Base-by-base conservation (phyloP, 169 alveolate species). In the Plasmodium cynomolgi region DNA sequence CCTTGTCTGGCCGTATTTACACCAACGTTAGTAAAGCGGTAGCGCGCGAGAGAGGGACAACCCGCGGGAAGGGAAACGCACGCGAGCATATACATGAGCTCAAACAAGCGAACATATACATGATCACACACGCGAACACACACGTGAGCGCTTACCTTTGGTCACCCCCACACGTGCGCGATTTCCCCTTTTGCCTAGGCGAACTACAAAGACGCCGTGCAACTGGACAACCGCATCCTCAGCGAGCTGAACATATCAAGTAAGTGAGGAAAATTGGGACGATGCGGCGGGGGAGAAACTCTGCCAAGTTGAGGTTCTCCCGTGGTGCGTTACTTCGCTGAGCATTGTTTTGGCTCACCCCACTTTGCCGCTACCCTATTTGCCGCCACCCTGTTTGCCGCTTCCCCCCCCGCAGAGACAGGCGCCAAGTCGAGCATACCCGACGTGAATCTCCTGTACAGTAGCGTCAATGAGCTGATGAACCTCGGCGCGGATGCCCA, bases 221-320 rank as follows among this genome's bases (percentile, higher is more conserved):
- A 88, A 20, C 11, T 80, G 31, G 94, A 88, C 83, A 88, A 88
- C 47, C 31, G n/a, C 72, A 56, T 88, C 71, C 88, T 79, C 11
- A 62, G 31, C 37, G 88, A 88, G 29, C 71, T 88, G 13, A 77
- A 62, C 5, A 88, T 88, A 56, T 50, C 94, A 58, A 88, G 94
- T 88, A 79, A 79, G 8, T 58, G 29, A n/a, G 11, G 13, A 84
- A 37, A 9, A 26, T 23, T 23, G 62, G 31, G 4, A n/a, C n/a
- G 33, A 81, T 9, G 37, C 33, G 26, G 62, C 62, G 39, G 37
- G 62, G 34, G 6, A 13, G 20, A 41, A 56, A 50, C 23, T 15
- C 15, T 15, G 17, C 23, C 62, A 50, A 50, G 3, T 50, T 50
- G 62, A 50, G 56, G 17, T 44, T 50, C 34, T 58, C 50, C 5